These are phyloP conservation scores for Salix dunnii DNA, from an alignment of 345 rosid genomes.

Conservation along the genomic window DNA sequence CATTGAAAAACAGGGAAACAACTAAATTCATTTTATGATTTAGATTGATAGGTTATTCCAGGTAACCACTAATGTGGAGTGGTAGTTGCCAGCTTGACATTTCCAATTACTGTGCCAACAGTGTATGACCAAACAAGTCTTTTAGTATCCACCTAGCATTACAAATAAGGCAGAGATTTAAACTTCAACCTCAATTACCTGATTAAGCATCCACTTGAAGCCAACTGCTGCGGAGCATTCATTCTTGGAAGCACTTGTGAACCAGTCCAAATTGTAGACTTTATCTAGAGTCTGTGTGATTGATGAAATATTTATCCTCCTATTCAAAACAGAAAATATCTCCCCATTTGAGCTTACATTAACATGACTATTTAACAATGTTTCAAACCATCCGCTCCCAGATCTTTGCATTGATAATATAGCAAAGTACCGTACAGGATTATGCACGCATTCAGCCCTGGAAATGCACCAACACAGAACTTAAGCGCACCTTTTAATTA, in stretches of 20 bases:
- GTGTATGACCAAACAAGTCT: neutral
- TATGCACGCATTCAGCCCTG: constrained; percentile 73
- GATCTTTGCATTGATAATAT: constrained; percentile 97
- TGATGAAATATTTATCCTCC: constrained; percentile 62
- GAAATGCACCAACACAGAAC: neutral
- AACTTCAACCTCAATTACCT: constrained; percentile 40
- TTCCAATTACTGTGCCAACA: neutral
- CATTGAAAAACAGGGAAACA: neutral
- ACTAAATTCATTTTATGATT: neutral
- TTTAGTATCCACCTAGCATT: constrained; percentile 1
- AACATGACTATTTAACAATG: constrained; percentile 80
- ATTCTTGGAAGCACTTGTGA: constrained; percentile 86
- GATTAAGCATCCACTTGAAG: constrained; percentile 99
- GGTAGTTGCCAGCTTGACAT: neutral
- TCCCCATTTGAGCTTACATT: constrained; percentile 97
- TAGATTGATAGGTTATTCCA: neutral
- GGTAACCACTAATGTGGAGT: neutral
- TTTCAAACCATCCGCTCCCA: constrained; percentile 98
- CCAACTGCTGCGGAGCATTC: constrained; percentile 95
- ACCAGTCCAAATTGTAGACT: constrained; percentile 89
- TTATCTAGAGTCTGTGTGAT: constrained; percentile 63
- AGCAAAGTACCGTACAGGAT: constrained; percentile 79
- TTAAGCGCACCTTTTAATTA: neutral
- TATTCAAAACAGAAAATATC: constrained; percentile 60
- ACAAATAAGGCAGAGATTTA: neutral